Evolutionary conservation across 192 early-diverging fungal genomes (phyloP).

Genomic region (Coemansia sp.): DNA sequence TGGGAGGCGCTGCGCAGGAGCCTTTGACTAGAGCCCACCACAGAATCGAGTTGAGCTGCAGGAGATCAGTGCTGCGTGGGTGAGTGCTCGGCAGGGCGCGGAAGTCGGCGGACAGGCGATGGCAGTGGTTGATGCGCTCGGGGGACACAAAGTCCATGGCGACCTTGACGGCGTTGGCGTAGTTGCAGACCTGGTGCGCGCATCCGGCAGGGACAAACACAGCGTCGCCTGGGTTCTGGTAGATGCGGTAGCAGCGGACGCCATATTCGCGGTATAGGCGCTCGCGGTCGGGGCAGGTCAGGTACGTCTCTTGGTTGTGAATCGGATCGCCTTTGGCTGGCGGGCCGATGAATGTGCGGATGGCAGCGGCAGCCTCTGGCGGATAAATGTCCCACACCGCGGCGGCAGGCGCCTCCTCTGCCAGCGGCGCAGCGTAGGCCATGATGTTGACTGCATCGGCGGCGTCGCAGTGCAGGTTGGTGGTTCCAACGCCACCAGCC

Average conservation of each 20-base stretch:
- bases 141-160: slow-evolving; percentile 73
- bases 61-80: slow-evolving; percentile 51
- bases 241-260: slow-evolving; percentile 57
- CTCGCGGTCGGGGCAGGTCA: slow-evolving; percentile 50
- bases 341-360: slow-evolving; percentile 46
- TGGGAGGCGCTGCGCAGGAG: background rate
- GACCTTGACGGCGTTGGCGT: slow-evolving; percentile 63
- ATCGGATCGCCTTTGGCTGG: slow-evolving; percentile 55
- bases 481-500: slow-evolving; percentile 61
- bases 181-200: slow-evolving; percentile 74
- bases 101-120: slow-evolving; percentile 55
- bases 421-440: slow-evolving; percentile 52
- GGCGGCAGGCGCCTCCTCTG: slow-evolving; percentile 23
- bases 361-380: slow-evolving; percentile 21
- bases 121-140: slow-evolving; percentile 57
- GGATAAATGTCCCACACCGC: slow-evolving; percentile 72
- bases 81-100: slow-evolving; percentile 34
- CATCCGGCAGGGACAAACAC: slow-evolving; percentile 79
- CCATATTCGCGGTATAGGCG: slow-evolving; percentile 42
- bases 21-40: slow-evolving; percentile 35
- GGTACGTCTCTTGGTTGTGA: slow-evolving; percentile 68
- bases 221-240: slow-evolving; percentile 71
- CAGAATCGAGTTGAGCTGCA: slow-evolving; percentile 56
- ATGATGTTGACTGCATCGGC: slow-evolving; percentile 80
- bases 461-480: slow-evolving; percentile 76